Base-by-base conservation (phyloP, 768 basidiomycete genomes). In the Pleurotus sapidus region DNA sequence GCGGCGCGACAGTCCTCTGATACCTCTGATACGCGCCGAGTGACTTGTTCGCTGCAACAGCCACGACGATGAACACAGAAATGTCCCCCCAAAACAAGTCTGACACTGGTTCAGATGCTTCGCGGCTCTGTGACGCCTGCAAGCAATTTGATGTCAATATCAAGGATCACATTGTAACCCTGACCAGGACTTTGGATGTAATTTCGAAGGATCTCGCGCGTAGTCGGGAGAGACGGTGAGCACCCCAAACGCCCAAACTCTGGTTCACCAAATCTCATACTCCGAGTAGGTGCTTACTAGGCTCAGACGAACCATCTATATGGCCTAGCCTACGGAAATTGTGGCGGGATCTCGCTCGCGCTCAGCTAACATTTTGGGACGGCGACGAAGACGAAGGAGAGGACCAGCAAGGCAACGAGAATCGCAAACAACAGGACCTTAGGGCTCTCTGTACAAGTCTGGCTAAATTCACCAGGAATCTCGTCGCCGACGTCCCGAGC, bases 381-480 rank as follows among this genome's bases (percentile, higher is more conserved):
- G 75, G 72, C 27, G 77, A 78, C 39, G 79, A 80, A 18, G 74
- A 73, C 2, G 74, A 77, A n/a, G 74, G 68, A 27, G 74, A 74
- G 4, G 68, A 71, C 20, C 67, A 62, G 12, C 63, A 58, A 17
- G 57, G 49, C 37, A 49, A 38, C 62, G 67, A 57, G 60, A 57
- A 43, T 49, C 43, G 48, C 49, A 55, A 74, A 49, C 68, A 76
- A 56, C 59, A 66, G 9, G 61, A 66, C 24, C 74, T 80, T 5
- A 74, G 73, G 49, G 61, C 63, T 0, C 67, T 84, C 9, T 78
- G 79, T 58, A 72, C 71, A n/a, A 77, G 74, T 62, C 64, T 93
- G 18, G 88, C 86, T 6, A 88, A 84, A 64, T 87, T 95, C 65
- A 93, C 91, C 12, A 81, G 95, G 58, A 95, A 97, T 67, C 71